Evolutionary conservation across 768 basidiomycete genomes (phyloP).

Genomic region (Auriscalpium microsporum): DNA sequence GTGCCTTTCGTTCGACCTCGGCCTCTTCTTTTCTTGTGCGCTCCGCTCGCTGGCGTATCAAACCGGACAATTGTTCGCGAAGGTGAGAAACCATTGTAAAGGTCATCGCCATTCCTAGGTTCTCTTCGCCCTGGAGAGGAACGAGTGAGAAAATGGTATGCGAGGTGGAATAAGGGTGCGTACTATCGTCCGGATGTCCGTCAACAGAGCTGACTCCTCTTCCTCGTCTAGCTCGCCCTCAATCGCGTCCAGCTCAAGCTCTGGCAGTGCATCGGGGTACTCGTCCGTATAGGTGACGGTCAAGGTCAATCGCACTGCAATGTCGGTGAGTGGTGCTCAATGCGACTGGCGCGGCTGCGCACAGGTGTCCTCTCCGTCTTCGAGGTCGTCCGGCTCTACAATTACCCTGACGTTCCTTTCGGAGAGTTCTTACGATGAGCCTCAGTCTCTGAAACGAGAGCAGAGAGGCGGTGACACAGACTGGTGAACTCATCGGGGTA

Average conservation of each 20-base stretch:
- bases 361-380: slow-evolving; percentile 55
- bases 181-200: slow-evolving; percentile 50
- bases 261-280: slow-evolving; percentile 82
- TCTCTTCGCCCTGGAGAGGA: slow-evolving; percentile 62
- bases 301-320: slow-evolving; percentile 63
- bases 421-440: slow-evolving; percentile 65
- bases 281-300: slow-evolving; percentile 67
- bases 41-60: slow-evolving; percentile 55
- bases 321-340: slow-evolving; percentile 1
- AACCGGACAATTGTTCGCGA: slow-evolving; percentile 60
- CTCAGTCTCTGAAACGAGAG: slow-evolving; percentile 34
- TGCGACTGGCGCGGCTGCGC: slow-evolving; percentile 17
- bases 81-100: slow-evolving; percentile 87
- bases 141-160: background rate
- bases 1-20: slow-evolving; percentile 63
- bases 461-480: slow-evolving; percentile 38
- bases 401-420: slow-evolving; percentile 76
- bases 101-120: slow-evolving; percentile 95
- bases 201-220: slow-evolving; percentile 47
- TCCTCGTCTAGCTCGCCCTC: slow-evolving; percentile 54
- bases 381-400: slow-evolving; percentile 77
- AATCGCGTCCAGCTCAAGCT: slow-evolving; percentile 53
- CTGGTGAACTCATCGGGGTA: slow-evolving; percentile 91
- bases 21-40: slow-evolving; percentile 49
- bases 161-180: slow-evolving; percentile 18